Evolutionary conservation across 805 yeast genomes (phyloP).

Genomic region (Kurtzmaniella fragi): DNA sequence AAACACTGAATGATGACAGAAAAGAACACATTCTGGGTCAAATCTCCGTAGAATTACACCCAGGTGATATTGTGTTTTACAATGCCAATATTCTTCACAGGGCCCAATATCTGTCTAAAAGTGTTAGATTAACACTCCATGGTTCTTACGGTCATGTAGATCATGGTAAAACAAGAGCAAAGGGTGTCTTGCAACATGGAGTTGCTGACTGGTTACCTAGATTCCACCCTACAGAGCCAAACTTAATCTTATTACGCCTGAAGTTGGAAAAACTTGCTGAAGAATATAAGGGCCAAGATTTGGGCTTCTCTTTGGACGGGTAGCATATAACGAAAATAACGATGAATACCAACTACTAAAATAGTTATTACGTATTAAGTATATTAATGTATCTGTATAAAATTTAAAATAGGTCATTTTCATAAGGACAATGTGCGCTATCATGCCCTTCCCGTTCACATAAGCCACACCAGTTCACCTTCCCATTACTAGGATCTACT

Average conservation of each 20-base stretch:
- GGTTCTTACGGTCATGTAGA: slow-evolving; percentile 46
- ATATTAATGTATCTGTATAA: too few relatives aligned
- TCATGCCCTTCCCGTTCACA: slow-evolving; percentile 91
- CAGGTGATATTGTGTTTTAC: slow-evolving; percentile 49
- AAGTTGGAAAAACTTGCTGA: slow-evolving; percentile 25
- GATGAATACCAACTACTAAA: too few relatives aligned
- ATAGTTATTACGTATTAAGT: too few relatives aligned
- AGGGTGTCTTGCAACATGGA: slow-evolving; percentile 51
- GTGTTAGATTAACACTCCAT: slow-evolving; percentile 42
- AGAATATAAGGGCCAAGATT: slow-evolving; percentile 25
- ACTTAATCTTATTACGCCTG: slow-evolving; percentile 21
- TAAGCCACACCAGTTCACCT: slow-evolving; percentile 83
- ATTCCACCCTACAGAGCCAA: slow-evolving; percentile 24
- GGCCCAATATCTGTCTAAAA: slow-evolving; percentile 35
- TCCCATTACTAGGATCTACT: slow-evolving; percentile 68
- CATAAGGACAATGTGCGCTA: slow-evolving; percentile 84
- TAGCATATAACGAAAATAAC: too few relatives aligned
- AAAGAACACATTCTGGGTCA: slow-evolving; percentile 36
- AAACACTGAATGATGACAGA: slow-evolving; percentile 27
- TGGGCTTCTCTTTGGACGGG: slow-evolving; percentile 38
- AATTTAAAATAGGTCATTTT: slow-evolving; percentile 51
- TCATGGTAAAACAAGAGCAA: slow-evolving; percentile 39
- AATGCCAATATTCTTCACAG: slow-evolving; percentile 47
- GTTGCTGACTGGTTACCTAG: slow-evolving; percentile 43
- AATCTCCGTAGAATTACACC: slow-evolving; percentile 35